Conservation (phyloP, 2,329 filamentous ascomycete genomes). For the Cadophora sp. region DNA sequence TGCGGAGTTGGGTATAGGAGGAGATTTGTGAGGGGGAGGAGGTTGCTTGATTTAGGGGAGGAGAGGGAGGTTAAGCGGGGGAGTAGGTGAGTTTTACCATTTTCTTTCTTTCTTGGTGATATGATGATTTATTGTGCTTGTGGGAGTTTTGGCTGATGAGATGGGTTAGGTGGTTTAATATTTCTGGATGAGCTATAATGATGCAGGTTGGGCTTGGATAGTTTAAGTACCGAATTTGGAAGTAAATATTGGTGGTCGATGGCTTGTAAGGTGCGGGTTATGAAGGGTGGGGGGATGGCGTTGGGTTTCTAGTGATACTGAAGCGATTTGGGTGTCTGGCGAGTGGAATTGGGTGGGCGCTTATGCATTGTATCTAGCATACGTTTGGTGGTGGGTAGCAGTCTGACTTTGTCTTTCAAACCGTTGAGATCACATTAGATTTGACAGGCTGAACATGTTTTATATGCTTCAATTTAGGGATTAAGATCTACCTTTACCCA, state of each 20-base stretch:
- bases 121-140: too few species aligned
- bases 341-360: neutral
- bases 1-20: conserved; percentile 33
- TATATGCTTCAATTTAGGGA: neutral
- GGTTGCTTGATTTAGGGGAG: conserved; percentile 28
- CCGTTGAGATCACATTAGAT: neutral
- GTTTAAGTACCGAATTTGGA: neutral
- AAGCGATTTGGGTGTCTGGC: neutral
- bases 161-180: neutral
- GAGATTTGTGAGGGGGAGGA: conserved; percentile 35
- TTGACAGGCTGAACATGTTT: neutral
- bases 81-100: conserved; percentile 5
- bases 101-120: neutral
- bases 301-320: neutral
- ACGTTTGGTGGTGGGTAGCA: neutral
- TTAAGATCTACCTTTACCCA: neutral
- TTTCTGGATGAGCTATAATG: neutral
- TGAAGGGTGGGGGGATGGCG: neutral
- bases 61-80: conserved; percentile 18
- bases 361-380: neutral
- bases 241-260: neutral
- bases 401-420: neutral
- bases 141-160: neutral
- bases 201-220: neutral
- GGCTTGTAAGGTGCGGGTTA: neutral